phyloP scores from a whole-genome alignment of 2,329 filamentous ascomycete species.

The Claviceps cyperi region DNA sequence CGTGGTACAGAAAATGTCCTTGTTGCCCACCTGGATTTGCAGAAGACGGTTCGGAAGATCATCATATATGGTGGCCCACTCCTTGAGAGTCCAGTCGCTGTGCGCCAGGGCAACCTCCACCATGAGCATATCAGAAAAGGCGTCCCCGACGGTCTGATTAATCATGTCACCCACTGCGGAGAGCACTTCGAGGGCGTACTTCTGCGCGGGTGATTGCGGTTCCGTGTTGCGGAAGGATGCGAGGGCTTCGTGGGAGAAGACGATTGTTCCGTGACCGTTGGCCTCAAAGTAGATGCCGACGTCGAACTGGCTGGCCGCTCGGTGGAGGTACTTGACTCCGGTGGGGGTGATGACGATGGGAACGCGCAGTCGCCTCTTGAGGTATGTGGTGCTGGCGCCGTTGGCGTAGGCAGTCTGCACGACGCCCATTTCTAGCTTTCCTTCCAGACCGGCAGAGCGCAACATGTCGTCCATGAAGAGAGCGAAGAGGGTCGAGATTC shows the following conservation, averaged over 20 bases:
- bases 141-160: conserved; percentile 96
- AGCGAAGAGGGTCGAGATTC: conserved; percentile 86
- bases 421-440: conserved; percentile 79
- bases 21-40: conserved; percentile 76
- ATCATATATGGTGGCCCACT: conserved; percentile 86
- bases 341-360: conserved; percentile 89
- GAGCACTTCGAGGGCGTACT: conserved; percentile 75
- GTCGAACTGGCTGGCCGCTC: conserved; percentile 89
- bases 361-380: conserved; percentile 73
- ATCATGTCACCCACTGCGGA: conserved; percentile 77
- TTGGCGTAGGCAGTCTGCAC: conserved; percentile 98
- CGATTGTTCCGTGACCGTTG: conserved; percentile 91
- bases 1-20: conserved; percentile 78
- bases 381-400: conserved; percentile 83
- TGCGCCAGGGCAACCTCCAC: conserved; percentile 93
- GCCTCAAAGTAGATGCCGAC: conserved; percentile 98
- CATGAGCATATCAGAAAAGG: conserved; percentile 87
- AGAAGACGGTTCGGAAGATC: conserved; percentile 94
- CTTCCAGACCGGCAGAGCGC: conserved; percentile 60
- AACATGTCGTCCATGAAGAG: conserved; percentile 87
- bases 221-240: conserved; percentile 64
- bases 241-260: conserved; percentile 78
- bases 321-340: conserved; percentile 94
- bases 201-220: conserved; percentile 82
- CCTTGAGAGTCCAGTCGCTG: conserved; percentile 77